Evolutionary conservation across 2,329 filamentous ascomycete species (phyloP), one percentile per base, ranked within the genome.

Genomic region (Fusarium torreyae): DNA sequence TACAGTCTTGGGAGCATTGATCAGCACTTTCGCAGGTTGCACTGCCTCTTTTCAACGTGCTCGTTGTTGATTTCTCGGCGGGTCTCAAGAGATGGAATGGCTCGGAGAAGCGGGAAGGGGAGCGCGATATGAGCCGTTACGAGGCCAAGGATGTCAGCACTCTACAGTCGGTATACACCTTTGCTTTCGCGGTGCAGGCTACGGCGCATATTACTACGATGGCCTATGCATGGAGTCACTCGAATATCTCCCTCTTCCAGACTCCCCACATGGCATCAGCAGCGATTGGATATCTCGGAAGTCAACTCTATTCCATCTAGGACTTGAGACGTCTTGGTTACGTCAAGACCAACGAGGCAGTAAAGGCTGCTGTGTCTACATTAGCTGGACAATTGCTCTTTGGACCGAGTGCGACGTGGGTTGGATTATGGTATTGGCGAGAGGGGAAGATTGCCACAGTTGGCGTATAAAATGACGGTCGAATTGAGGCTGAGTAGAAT

Each of bases 401-500:
- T 11, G 13, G 17, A 24, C 22, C 33, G 17, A 39, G 39, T 15
- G 14, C 54, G 24, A 45, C 45, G 14, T 62, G 36, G 39, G 15
- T 33, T 22, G 20, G 26, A 4, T 9, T 26, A 1, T 28, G 15
- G n/a, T 39, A 55, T 10, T 40, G 17, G 17, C 10, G 11, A 38
- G 17, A 45, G 11, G 15, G 2, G 5, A 31, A 40, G 14, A 58
- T 10, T 11, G 11, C 6, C 13, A 14, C 40, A 20, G 14, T 11
- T 54, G 22, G 31, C 40, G 36, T 33, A n/a, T 42, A 38, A 40
- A 34, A 5, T 15, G 14, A 13, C 28, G 24, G 38, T 39, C 28
- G 33, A 33, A 14, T 17, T 22, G 55, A 52, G 58, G 55, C 58
- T 61, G 38, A 43, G 55, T 20, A 28, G 26, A 6, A 26, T 26